A percentile compares a stretch with the other conserved stretches of the same genome.
Conservation (phyloP, 305 asterid genomes). For the Coffea humblotiana region DNA sequence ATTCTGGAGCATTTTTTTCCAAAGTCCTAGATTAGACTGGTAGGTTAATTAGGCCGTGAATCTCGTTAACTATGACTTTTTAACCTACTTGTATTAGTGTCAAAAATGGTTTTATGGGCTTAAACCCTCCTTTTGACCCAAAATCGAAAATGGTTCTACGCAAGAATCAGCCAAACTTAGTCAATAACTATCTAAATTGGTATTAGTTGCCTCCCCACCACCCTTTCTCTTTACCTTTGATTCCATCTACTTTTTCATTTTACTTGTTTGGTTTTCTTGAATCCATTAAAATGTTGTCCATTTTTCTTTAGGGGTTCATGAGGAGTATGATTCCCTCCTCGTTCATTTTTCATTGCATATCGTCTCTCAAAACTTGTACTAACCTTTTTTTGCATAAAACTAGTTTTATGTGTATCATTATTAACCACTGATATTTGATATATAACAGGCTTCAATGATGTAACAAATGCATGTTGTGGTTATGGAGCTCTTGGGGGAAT, state of each 20-base stretch:
- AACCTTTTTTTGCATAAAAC: background rate
- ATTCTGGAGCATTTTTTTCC: too few species aligned
- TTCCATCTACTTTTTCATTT: background rate
- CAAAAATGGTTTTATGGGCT: too few species aligned
- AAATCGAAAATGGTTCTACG: too few species aligned
- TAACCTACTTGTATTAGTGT: background rate
- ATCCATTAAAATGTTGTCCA: background rate
- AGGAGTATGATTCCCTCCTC: too few species aligned
- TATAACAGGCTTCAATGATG: constrained; percentile 50
- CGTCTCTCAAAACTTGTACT: background rate
- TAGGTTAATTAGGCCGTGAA: background rate
- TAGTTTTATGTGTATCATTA: background rate
- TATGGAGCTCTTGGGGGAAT: constrained; percentile 62
- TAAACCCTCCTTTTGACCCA: too few species aligned
- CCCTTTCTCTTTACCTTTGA: background rate
- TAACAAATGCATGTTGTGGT: constrained; percentile 66
- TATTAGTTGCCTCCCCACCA: too few species aligned
- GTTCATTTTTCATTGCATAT: background rate
- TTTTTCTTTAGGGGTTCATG: background rate
- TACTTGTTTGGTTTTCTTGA: background rate
- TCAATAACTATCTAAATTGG: background rate
- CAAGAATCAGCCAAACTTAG: background rate
- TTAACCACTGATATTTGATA: background rate
- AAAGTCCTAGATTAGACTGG: too few species aligned
- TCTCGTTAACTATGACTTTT: too few species aligned